Conservation (phyloP, 2,329 filamentous ascomycete species). For the Colletotrichum lindemuthianum region DNA sequence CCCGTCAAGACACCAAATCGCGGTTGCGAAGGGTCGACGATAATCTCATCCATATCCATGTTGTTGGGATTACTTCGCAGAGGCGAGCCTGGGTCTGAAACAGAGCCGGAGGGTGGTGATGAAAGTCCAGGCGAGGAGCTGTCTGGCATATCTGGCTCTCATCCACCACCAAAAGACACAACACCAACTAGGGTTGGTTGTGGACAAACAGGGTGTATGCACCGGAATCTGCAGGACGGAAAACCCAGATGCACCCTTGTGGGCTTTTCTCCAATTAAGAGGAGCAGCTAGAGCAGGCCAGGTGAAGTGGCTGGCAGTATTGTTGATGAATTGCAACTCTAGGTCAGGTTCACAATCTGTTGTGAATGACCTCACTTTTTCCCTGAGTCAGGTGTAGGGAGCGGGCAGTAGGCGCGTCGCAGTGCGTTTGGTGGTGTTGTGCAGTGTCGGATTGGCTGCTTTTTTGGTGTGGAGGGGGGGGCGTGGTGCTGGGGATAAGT, state of each 20-base stretch:
- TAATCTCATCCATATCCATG: slow-evolving; percentile 60
- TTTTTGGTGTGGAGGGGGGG: neutral
- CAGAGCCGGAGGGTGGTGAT: slow-evolving; percentile 60
- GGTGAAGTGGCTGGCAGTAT: neutral
- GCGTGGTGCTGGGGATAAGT: slow-evolving; percentile 8
- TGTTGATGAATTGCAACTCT: slow-evolving; percentile 1
- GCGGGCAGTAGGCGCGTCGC: slow-evolving; percentile 15
- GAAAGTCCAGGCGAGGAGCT: slow-evolving; percentile 62
- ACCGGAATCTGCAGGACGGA: neutral
- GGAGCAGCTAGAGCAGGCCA: slow-evolving; percentile 14
- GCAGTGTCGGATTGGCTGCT: slow-evolving; percentile 29
- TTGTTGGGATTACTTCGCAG: slow-evolving; percentile 43
- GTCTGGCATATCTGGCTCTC: slow-evolving; percentile 41
- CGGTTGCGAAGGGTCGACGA: slow-evolving; percentile 54
- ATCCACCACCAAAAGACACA: slow-evolving; percentile 26
- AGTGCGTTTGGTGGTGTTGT: slow-evolving; percentile 21
- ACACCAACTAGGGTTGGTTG: neutral
- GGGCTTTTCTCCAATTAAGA: neutral
- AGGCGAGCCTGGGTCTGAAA: slow-evolving; percentile 61
- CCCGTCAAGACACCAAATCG: slow-evolving; percentile 46
- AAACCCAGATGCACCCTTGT: neutral
- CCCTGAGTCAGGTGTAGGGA: slow-evolving; percentile 11
- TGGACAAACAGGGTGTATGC: neutral
- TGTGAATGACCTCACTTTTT: slow-evolving; percentile 38
- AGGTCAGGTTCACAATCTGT: slow-evolving; percentile 12